These are phyloP conservation scores for Trichophyton benhamiae DNA, from an alignment of 2,329 filamentous ascomycete species.

Conservation along the genomic window DNA sequence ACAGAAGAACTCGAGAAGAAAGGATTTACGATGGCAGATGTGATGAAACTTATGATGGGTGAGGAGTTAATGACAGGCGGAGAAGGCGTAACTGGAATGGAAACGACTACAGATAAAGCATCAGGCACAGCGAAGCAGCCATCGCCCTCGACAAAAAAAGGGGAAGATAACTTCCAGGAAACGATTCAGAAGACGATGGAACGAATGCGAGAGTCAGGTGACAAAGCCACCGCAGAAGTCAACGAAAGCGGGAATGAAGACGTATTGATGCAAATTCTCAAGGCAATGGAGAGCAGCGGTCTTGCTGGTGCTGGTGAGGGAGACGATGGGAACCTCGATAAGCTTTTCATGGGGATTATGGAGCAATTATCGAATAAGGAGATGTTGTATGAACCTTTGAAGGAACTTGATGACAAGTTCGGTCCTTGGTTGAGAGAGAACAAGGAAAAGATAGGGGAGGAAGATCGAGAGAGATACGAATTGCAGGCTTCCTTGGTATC, in stretches of 20 bases:
- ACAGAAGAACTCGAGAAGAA: slow-evolving; percentile 22
- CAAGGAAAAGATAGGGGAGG: slow-evolving; percentile 45
- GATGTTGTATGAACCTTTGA: slow-evolving; percentile 97
- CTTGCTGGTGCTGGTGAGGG: slow-evolving; percentile 24
- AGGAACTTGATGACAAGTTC: slow-evolving; percentile 87
- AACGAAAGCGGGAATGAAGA: slow-evolving; percentile 58
- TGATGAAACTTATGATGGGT: slow-evolving; percentile 22
- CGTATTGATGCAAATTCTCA: slow-evolving; percentile 81
- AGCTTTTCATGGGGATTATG: slow-evolving; percentile 97
- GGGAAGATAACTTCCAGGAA: slow-evolving; percentile 69
- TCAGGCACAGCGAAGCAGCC: slow-evolving; percentile 13
- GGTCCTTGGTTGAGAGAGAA: slow-evolving; percentile 80
- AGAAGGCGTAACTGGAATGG: slow-evolving; percentile 3
- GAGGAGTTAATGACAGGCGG: slow-evolving; percentile 12
- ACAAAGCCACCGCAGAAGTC: slow-evolving; percentile 68
- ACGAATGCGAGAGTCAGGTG: slow-evolving; percentile 80
- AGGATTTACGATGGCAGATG: slow-evolving; percentile 19
- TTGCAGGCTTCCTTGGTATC: slow-evolving; percentile 66
- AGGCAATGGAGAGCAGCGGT: slow-evolving; percentile 61
- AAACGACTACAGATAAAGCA: slow-evolving; percentile 13
- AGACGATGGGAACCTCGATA: slow-evolving; percentile 75
- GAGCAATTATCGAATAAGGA: slow-evolving; percentile 97
- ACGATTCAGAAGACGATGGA: slow-evolving; percentile 91
- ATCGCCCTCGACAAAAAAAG: slow-evolving; percentile 17
- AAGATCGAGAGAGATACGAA: slow-evolving; percentile 68